Conservation (phyloP, 1,284 basidiomycete species). For the Psilocybe mexicana region DNA sequence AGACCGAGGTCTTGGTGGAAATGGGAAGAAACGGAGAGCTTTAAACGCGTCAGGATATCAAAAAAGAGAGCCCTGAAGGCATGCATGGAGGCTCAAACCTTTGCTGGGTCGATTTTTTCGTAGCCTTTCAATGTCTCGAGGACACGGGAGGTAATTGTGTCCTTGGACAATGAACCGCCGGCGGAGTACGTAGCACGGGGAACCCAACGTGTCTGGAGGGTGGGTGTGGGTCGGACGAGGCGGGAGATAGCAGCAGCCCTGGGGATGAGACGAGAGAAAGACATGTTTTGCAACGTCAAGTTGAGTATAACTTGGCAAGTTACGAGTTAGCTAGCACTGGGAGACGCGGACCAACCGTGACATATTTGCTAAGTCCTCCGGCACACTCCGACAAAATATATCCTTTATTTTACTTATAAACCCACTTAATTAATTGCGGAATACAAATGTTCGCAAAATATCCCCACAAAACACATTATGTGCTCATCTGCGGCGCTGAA, state of each 20-base stretch:
- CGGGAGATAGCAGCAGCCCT: slow-evolving; percentile 42
- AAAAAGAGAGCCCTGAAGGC: slow-evolving; percentile 1
- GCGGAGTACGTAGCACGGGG: slow-evolving; percentile 72
- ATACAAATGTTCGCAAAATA: neutral
- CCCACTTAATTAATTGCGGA: slow-evolving; percentile 4
- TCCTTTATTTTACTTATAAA: slow-evolving; percentile 7
- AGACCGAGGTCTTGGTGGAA: slow-evolving; percentile 92
- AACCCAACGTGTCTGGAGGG: slow-evolving; percentile 30
- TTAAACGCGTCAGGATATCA: slow-evolving; percentile 14
- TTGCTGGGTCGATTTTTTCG: slow-evolving; percentile 89
- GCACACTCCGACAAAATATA: slow-evolving; percentile 15
- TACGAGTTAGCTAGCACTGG: neutral
- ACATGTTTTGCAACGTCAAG: slow-evolving; percentile 34
- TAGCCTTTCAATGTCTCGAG: slow-evolving; percentile 91
- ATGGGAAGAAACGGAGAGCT: slow-evolving; percentile 77
- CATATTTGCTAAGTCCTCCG: slow-evolving; percentile 12
- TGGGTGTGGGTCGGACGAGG: slow-evolving; percentile 28
- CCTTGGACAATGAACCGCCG: slow-evolving; percentile 70
- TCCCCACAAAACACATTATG: neutral
- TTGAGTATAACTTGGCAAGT: neutral
- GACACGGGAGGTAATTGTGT: slow-evolving; percentile 81
- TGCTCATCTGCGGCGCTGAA: neutral
- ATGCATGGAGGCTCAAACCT: slow-evolving; percentile 51
- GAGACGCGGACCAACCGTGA: slow-evolving; percentile 19
- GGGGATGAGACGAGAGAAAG: slow-evolving; percentile 50